These are phyloP conservation scores for Collybiopsis luxurians DNA, from an alignment of 768 basidiomycete species.

Conservation along the genomic window DNA sequence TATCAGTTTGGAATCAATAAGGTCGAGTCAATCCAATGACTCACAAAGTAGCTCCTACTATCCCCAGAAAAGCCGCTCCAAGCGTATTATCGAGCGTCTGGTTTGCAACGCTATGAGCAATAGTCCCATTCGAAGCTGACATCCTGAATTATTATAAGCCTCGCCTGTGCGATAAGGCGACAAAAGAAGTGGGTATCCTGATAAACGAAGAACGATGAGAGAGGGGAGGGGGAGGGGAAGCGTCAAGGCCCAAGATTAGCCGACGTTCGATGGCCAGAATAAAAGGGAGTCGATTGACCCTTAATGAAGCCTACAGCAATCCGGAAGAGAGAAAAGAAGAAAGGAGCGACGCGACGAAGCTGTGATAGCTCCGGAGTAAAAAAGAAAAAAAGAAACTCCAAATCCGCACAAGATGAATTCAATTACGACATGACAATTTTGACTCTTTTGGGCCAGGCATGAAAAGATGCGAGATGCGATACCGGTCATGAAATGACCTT, in stretches of 20 bases:
- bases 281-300: no score
- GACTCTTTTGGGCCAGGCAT: neutral
- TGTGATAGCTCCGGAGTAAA: no score
- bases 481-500: neutral
- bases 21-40: slow-evolving; percentile 5
- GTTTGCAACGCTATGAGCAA: neutral
- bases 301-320: no score
- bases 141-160: neutral
- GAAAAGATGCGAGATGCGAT: neutral
- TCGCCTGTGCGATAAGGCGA: neutral
- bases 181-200: no score
- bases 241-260: no score
- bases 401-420: no score
- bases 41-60: slow-evolving; percentile 24
- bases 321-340: no score
- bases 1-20: neutral
- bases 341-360: no score
- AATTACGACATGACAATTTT: neutral
- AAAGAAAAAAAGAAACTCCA: no score
- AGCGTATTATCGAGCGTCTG: slow-evolving; percentile 23
- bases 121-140: neutral
- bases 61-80: slow-evolving; percentile 26
- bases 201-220: no score
- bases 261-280: no score
- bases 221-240: no score